Evolutionary conservation across 768 basidiomycete species (phyloP).

Genomic region (Hericium coralloides): DNA sequence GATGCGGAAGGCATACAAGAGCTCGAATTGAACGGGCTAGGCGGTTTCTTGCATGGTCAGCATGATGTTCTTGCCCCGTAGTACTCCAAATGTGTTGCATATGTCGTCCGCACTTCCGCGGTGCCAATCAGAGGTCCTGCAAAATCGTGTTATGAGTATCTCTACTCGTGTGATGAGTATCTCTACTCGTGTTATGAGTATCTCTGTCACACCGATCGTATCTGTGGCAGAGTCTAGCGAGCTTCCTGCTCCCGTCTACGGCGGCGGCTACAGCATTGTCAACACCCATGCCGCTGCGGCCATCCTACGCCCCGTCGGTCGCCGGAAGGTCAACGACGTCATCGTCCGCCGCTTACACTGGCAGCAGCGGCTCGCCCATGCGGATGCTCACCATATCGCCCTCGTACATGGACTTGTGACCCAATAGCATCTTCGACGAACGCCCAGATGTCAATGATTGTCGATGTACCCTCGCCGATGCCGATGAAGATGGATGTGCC

Average conservation of each 20-base stretch:
- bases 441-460: conserved; percentile 12
- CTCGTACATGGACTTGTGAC: conserved; percentile 10
- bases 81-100: too few species aligned
- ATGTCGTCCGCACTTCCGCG: too few species aligned
- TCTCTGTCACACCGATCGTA: neutral
- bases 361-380: conserved; percentile 8
- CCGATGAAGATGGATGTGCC: conserved; percentile 8
- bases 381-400: conserved; percentile 13
- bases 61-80: too few species aligned
- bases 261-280: neutral
- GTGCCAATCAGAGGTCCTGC: too few species aligned
- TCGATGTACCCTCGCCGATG: conserved; percentile 6
- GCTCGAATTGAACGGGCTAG: conserved; percentile 11
- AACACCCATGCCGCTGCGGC: neutral
- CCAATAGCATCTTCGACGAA: conserved; percentile 11
- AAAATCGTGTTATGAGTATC: too few species aligned
- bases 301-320: neutral
- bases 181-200: too few species aligned
- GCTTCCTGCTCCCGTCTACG: neutral
- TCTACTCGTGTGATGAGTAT: too few species aligned
- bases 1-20: conserved; percentile 25
- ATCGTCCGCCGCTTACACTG: neutral
- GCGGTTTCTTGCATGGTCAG: neutral
- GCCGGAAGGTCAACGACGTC: conserved; percentile 1
- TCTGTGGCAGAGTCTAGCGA: neutral